Conservation (phyloP, 305 asterid species). For the Fraxinus nigra region DNA sequence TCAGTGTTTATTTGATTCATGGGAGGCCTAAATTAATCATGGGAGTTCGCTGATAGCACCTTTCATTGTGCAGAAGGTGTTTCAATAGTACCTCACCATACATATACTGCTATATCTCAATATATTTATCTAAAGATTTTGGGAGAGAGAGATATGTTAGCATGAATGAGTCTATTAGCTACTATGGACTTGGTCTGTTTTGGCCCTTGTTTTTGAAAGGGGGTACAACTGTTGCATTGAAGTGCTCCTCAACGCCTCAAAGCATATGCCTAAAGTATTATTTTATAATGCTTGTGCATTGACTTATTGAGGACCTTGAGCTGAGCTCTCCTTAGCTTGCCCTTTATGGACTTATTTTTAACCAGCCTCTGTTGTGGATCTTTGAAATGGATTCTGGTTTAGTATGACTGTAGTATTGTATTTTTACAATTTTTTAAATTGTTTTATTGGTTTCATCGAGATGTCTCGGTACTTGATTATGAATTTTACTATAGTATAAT, state of each 20-base stretch:
- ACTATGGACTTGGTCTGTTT: neutral
- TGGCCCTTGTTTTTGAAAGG: neutral
- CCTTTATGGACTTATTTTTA: neutral
- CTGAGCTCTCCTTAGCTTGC: neutral
- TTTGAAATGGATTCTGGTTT: neutral
- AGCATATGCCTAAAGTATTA: neutral
- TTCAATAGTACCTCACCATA: slow-evolving; percentile 44
- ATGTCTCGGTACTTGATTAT: neutral
- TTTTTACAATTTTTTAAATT: neutral
- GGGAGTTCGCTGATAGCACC: slow-evolving; percentile 44
- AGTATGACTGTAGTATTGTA: too few species aligned
- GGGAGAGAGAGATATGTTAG: neutral
- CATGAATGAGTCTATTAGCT: neutral
- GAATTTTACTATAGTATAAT: too few species aligned
- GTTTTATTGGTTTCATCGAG: neutral
- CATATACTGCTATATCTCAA: slow-evolving; percentile 7
- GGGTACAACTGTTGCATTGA: neutral
- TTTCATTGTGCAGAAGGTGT: slow-evolving; percentile 34
- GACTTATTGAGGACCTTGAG: neutral
- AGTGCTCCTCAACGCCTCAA: neutral
- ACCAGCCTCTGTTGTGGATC: neutral
- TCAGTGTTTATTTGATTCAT: slow-evolving; percentile 33
- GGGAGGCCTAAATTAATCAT: slow-evolving; percentile 25
- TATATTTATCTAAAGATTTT: neutral
- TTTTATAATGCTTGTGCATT: neutral